A percentile compares a stretch with the other conserved stretches of the same genome.
Evolutionary conservation across 805 yeast species (phyloP).

Genomic region (Candida nitratophila): DNA sequence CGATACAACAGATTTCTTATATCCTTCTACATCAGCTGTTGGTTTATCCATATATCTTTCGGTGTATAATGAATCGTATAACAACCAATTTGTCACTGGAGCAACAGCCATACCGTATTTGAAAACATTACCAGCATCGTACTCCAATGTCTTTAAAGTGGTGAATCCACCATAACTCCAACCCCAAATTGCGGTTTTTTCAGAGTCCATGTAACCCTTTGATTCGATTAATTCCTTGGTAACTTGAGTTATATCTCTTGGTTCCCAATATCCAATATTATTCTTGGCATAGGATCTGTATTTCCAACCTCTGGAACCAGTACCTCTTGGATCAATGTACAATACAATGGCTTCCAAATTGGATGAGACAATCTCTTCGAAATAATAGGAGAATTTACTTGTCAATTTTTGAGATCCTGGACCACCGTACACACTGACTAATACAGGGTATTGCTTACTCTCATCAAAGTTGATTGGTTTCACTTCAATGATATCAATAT

Average conservation of each 20-base stretch:
- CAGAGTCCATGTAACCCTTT: constrained; percentile 50
- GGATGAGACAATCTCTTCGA: constrained; percentile 54
- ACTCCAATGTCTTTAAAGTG: constrained; percentile 84
- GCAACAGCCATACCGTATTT: constrained; percentile 93
- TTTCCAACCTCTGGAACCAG: constrained; percentile 73
- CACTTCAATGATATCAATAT: constrained; percentile 51
- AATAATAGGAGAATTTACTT: constrained; percentile 39
- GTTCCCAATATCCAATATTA: constrained; percentile 69
- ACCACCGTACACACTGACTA: constrained; percentile 72
- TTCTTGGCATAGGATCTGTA: constrained; percentile 48
- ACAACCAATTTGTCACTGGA: constrained; percentile 92
- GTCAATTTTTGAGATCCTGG: constrained; percentile 66
- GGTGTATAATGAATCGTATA: constrained; percentile 89
- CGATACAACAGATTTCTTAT: constrained; percentile 47
- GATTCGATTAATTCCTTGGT: constrained; percentile 42
- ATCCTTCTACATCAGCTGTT: constrained; percentile 56
- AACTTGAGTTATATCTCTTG: constrained; percentile 54
- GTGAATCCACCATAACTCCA: constrained; percentile 98
- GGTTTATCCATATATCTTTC: constrained; percentile 94
- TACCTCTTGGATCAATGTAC: constrained; percentile 74
- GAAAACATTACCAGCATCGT: constrained; percentile 68
- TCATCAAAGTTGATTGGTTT: constrained; percentile 49
- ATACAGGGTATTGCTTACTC: constrained; percentile 45
- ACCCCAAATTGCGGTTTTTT: constrained; percentile 85
- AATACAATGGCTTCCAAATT: constrained; percentile 53